Evolutionary conservation across 176 grass and related monocot genomes (phyloP).

Genomic region (Echinochloa phyllopogon): DNA sequence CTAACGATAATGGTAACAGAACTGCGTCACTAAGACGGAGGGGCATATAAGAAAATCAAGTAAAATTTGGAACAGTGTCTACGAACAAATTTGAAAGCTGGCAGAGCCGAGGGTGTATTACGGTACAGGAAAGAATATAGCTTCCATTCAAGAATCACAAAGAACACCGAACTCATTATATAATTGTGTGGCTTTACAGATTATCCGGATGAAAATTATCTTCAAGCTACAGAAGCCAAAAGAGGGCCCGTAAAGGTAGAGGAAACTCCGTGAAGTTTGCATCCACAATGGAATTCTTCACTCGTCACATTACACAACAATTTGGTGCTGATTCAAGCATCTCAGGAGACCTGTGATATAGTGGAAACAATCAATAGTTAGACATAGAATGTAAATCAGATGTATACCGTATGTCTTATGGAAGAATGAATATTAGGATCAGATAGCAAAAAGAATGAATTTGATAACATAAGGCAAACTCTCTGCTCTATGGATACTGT

Average conservation of each 20-base stretch:
- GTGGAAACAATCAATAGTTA: neutral
- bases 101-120: neutral
- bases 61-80: neutral
- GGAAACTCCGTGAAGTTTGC: slow-evolving; percentile 10
- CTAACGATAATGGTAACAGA: neutral
- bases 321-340: slow-evolving; percentile 71
- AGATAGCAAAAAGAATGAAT: neutral
- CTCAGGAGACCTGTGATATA: slow-evolving; percentile 70
- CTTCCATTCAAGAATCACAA: slow-evolving; percentile 27
- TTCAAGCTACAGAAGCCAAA: slow-evolving; percentile 27
- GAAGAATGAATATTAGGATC: neutral
- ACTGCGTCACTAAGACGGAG: neutral
- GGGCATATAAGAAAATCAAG: neutral
- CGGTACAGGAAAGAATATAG: slow-evolving; percentile 16
- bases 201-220: slow-evolving; percentile 12
- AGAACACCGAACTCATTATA: slow-evolving; percentile 22
- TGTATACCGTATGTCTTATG: neutral
- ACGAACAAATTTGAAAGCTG: neutral
- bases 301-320: slow-evolving; percentile 71
- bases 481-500: neutral
- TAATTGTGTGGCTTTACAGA: slow-evolving; percentile 41
- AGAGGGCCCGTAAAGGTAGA: slow-evolving; percentile 1
- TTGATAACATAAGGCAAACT: neutral
- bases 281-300: slow-evolving; percentile 26
- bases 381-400: neutral